phyloP scores from a whole-genome alignment of 176 grass and related monocot genomes.

The Stipa capillata region DNA sequence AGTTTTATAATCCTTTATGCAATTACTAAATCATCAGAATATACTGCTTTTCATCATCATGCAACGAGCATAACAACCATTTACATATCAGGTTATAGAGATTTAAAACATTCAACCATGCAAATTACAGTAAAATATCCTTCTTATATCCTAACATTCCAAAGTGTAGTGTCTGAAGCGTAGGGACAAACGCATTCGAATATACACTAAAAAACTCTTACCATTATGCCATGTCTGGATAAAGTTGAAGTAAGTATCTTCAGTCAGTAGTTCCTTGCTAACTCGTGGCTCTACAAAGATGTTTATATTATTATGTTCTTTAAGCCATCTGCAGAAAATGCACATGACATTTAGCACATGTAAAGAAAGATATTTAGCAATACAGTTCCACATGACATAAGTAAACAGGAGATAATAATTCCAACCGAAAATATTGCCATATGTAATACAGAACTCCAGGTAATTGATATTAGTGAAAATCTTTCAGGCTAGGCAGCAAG shows the following conservation, averaged over 20 bases:
- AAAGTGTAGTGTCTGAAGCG: background rate
- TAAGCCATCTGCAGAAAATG: constrained; percentile 77
- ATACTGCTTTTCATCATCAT: background rate
- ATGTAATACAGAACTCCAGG: background rate
- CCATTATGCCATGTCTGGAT: constrained; percentile 81
- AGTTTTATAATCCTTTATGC: background rate
- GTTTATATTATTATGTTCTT: constrained; percentile 62
- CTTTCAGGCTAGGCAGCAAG: background rate
- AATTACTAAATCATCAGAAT: background rate
- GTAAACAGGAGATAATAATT: background rate
- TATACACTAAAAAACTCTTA: constrained; percentile 25
- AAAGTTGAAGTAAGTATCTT: constrained; percentile 72
- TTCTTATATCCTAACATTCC: background rate
- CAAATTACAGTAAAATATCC: background rate
- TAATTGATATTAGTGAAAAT: constrained; percentile 4
- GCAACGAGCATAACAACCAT: background rate
- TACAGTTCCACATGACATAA: background rate
- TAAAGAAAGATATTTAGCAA: background rate
- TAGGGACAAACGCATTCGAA: background rate
- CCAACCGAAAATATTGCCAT: background rate
- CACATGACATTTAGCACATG: background rate
- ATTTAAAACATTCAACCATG: background rate
- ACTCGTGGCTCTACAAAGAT: constrained; percentile 80
- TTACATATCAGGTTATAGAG: background rate
- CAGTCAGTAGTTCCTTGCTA: constrained; percentile 57